These are phyloP conservation scores for Ophiostoma tasmaniense DNA, from an alignment of 2,329 filamentous ascomycete genomes.

Conservation along the genomic window DNA sequence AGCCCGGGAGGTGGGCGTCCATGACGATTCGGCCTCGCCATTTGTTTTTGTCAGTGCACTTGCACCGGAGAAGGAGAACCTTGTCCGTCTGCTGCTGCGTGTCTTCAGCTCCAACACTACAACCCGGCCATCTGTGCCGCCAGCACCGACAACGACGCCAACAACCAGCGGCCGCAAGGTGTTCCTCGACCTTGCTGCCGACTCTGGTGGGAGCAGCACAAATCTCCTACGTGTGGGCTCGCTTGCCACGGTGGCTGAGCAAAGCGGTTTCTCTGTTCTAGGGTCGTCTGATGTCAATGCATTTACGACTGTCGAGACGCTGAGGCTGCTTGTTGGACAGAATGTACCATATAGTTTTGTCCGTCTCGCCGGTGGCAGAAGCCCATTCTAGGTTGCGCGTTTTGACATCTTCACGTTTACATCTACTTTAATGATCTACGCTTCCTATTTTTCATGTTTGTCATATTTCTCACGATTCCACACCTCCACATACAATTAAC, in stretches of 20 bases:
- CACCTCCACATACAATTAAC: background rate
- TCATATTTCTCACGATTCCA: background rate
- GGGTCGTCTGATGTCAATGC: constrained; percentile 71
- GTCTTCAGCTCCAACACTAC: constrained; percentile 49
- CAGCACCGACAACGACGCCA: constrained; percentile 26
- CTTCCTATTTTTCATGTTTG: no score
- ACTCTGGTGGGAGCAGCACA: constrained; percentile 27
- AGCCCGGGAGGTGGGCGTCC: constrained; percentile 38
- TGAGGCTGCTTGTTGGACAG: constrained; percentile 70
- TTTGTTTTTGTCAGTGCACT: constrained; percentile 77
- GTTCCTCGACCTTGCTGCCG: constrained; percentile 68
- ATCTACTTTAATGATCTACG: background rate
- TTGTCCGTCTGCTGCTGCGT: constrained; percentile 69
- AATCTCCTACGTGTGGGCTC: constrained; percentile 53
- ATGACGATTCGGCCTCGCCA: constrained; percentile 45
- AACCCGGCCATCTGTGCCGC: constrained; percentile 14
- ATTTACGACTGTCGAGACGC: constrained; percentile 75
- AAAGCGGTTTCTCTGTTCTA: constrained; percentile 71
- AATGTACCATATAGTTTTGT: constrained; percentile 87
- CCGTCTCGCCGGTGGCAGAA: constrained; percentile 54
- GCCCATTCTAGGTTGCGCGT: constrained; percentile 33
- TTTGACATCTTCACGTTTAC: background rate
- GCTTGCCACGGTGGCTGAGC: constrained; percentile 59
- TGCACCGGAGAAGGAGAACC: constrained; percentile 65
- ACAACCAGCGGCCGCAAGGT: constrained; percentile 49